Base-by-base conservation (phyloP, 2,329 filamentous ascomycete genomes). In the Akanthomyces lecanii region DNA sequence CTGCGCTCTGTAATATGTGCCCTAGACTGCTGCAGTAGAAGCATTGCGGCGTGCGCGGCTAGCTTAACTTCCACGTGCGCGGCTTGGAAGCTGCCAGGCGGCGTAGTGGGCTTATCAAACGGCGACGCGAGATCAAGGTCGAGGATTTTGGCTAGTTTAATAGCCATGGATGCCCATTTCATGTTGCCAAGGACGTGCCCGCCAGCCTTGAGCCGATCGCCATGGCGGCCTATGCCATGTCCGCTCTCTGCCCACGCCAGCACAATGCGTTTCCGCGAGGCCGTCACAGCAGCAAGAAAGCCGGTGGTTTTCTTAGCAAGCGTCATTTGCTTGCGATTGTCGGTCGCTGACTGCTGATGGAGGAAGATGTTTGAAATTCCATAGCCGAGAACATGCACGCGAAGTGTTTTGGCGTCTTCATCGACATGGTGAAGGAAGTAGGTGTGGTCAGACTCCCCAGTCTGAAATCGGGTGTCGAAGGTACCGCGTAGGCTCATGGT, bases 1-100 rank as follows among this genome's bases (percentile, higher is more conserved):
- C 33, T 36, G 33, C 33, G 2, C 2, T 36, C 33, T 11, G 33
- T 7, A 6, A 7, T 11, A 10, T 23, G 10, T 58, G 53, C 7
- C 70, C 63, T 23, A 61, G 63, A 1, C 28, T 50, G 36, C 16
- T 44, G 28, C 3, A 78, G 67, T 0, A 77, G 64, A 0, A 70
- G 58, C 8, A 70, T 71, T 0, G 77, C 55, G 0, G 72, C 73
- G 23, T 76, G 72, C 0, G 72, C 69, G 0, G 76, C 74, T 0
- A 79, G 71, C 62, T 79, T 79, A 18, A 75, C 74, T 63, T 79
- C 77, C 1, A 76, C 73, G 25, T 79, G 77, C 0, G 73, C 70
- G 0, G 73, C 74, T 1, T 69, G 67, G 48, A 74, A 75, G 14
- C 72, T 64, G 2, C 51, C 51, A 0, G 40, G 53, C 8, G 48